Base-by-base conservation (phyloP, 2,329 filamentous ascomycete genomes). In the Fusarium longipes region DNA sequence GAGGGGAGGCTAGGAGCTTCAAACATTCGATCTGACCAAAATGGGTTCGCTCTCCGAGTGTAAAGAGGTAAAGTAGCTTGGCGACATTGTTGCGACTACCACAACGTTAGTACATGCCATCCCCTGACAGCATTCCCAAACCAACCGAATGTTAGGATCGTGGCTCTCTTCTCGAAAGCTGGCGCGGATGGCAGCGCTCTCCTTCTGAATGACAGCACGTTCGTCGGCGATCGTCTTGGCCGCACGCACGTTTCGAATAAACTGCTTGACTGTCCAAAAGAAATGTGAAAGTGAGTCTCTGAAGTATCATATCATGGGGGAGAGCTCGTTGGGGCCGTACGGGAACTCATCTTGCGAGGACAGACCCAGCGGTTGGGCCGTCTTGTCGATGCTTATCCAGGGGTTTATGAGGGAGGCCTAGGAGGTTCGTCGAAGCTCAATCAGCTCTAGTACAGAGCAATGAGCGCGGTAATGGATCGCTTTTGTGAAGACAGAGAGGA, bases 1-100 rank as follows among this genome's bases (percentile, higher is more conserved):
- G 93, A 69, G 96, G 94, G 38, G 96, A 99, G 59, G 96, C 96
- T 59, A 99, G 87, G 49, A 99, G 88, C 82, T 99, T 99, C 75
- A 99, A 86, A 80, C 96, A 99, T 88, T 99, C 96, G 77, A 99
- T 99, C 84, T 99, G 96, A 50, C 96, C 96, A 78, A 99, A 99
- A 81, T 99, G 96, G 57, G 96, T 99, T 75, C 96, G 89, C 82
- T 99, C 96, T 68, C 96, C 96, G 39, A 99, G 87, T 2, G 96
- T 99, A 80, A 99, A 99, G 63, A 99, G 92, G 78, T 99, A 99
- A 36, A 99, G 87, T 33, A 99, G 88, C 81, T 99, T 99, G 62
- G 96, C 94, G 74, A 99, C 96, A 86, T 99, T 99, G 84, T 99
- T 99, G 77, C 96, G 90, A 82, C 95, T 97, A 50, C 43, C 54